Base-by-base conservation (phyloP, 2,329 filamentous ascomycete species). In the Alternaria triticina region DNA sequence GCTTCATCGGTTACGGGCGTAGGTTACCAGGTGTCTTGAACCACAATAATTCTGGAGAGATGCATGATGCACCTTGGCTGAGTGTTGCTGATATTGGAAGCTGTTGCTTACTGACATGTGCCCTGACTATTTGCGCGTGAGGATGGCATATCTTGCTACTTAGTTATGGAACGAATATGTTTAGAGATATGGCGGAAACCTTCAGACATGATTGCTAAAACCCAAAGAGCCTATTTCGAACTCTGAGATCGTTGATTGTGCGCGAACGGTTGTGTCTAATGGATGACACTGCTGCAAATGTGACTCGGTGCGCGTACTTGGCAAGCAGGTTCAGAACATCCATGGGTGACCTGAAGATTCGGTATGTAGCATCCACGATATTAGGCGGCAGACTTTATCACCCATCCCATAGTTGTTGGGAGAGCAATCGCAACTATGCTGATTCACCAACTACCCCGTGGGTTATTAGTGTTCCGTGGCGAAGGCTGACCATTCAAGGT, bases 391-490 rank as follows among this genome's bases (percentile, higher is more conserved):
- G 9, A 6, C 5, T 12, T 3, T 3, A 13, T 9, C 27, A 12
- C 8, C 12, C 12, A 30, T n/a, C 10, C n/a, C 15, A 17, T 20
- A 7, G 11, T 25, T 12, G 8, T 17, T 12, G 25, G 25, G 15
- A 51, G 27, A 30, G 27, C 3, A 49, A 25, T 30, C 27, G 22
- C n/a, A 33, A 27, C 25, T 11, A 33, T 9, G 30, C 15, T 15
- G 25, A 44, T 54, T 28, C 22, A 46, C 28, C 7, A 54, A 36
- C 28, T 57, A 49, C 36, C 43, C 22, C 63, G 15, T 22, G 20
- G 28, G 45, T 50, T 47, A 36, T 6, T 46, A 59, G 52, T 54
- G 57, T 61, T 58, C 45, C 50, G 61, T 64, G 64, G 55, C 64
- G 40, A 64, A 17, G 20, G 58, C 54, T 45, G 64, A 64, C 54